A percentile compares a stretch with the other conserved stretches of the same genome.
phyloP scores from a whole-genome alignment of 495 filamentous ascomycete species.

The Penicillium argentinense region DNA sequence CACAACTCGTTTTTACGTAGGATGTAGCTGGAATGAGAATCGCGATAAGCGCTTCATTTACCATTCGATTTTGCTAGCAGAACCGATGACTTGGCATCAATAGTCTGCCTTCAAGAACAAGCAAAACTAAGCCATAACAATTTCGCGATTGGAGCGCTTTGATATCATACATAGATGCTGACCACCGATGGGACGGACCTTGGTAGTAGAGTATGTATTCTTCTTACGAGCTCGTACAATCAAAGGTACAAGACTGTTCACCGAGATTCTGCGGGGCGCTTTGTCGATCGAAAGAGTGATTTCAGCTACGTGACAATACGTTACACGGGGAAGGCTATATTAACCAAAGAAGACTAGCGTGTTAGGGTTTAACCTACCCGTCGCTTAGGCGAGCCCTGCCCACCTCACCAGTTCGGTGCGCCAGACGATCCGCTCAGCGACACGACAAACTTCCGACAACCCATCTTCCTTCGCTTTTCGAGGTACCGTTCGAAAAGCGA shows the following conservation, averaged over 20 bases:
- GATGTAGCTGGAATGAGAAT: constrained; percentile 2
- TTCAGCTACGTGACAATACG: constrained; percentile 2
- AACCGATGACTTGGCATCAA: too few relatives aligned
- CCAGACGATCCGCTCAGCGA: constrained; percentile 41
- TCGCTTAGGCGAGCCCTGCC: constrained; percentile 50
- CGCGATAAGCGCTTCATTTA: neutral
- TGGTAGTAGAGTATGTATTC: too few relatives aligned
- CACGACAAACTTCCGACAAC: constrained; percentile 47
- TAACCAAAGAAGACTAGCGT: constrained; percentile 31
- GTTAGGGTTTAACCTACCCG: constrained; percentile 46
- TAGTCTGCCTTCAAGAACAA: too few relatives aligned
- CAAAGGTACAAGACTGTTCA: neutral
- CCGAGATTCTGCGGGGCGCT: neutral
- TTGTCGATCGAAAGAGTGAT: neutral
- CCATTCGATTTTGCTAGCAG: too few relatives aligned
- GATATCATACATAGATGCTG: too few relatives aligned
- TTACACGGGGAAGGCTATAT: constrained; percentile 3
- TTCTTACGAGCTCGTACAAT: too few relatives aligned
- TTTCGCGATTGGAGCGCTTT: too few relatives aligned
- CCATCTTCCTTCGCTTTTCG: constrained; percentile 51
- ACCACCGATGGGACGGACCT: too few relatives aligned
- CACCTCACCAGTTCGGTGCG: constrained; percentile 39
- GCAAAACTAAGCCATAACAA: too few relatives aligned
- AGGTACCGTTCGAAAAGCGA: constrained; percentile 52
- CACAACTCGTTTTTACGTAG: constrained; percentile 14